Base-by-base conservation (phyloP, 2,329 filamentous ascomycete species). In the Cylindrodendrum hubeiense region DNA sequence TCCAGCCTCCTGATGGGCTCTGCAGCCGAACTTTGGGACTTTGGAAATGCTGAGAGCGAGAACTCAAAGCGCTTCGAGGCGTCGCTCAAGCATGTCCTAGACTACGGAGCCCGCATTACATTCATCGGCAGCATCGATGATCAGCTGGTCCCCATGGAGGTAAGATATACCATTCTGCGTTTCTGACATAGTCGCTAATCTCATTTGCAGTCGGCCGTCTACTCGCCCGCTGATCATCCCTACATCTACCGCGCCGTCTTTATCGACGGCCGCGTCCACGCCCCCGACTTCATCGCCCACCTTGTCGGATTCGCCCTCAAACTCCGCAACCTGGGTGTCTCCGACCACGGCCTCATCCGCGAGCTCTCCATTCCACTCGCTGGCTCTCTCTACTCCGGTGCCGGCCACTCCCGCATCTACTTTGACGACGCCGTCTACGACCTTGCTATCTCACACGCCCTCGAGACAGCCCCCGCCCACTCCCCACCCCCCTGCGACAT, bases 241-340 rank as follows among this genome's bases (percentile, higher is more conserved):
- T 95, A 98, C 78, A 95, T 98, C 63, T 97, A 94, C 78, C 91
- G 96, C 28, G 93, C 95, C n/a, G 94, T 97, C 17, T 98, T 98
- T 77, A 93, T 99, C 58, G 95, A 99, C 79, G 93, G 95, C 26
- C 90, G 95, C 64, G 87, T 98, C 34, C 95, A 98, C 77, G 92
- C 95, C 0, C 94, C 95, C 2, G 95, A 97, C 78, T 99, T 99
- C 76, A 91, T 99, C 54, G 93, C 94, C 2, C 93, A 97, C 75
- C 88, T 99, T 2, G 91, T 99, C 47, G 95, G 94, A 50, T 98
- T 99, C 77, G 92, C 93, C 0, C 88, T 98, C 69, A 98, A 98
- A 75, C 86, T 99, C 10, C 93, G 96, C 58, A 99, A 99, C 76
- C 87, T 98, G 1, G 96, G 96, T 34, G 87, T 98, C 24, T 91